These are phyloP conservation scores for Vigna angularis DNA, from an alignment of 306 rosid species.

Conservation along the genomic window DNA sequence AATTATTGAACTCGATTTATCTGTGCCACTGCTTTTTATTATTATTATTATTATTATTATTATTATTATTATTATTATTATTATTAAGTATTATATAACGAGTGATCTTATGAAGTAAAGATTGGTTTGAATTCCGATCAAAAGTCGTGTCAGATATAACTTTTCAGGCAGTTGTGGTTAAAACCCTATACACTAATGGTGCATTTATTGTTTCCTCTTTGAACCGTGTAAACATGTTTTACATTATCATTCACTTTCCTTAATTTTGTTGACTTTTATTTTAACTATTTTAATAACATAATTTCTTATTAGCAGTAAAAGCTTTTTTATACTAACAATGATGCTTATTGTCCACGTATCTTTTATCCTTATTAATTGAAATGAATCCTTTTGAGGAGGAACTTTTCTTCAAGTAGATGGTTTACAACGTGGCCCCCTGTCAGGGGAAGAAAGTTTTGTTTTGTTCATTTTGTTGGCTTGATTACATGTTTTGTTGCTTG, in stretches of 20 bases:
- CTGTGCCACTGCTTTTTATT: background rate
- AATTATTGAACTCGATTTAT: background rate
- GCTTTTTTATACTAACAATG: no score
- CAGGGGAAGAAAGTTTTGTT: slow-evolving; percentile 3
- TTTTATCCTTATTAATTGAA: background rate
- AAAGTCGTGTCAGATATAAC: background rate
- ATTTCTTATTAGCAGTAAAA: background rate
- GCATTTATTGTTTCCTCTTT: no score
- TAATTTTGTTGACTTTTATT: background rate
- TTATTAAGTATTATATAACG: background rate
- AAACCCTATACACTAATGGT: background rate
- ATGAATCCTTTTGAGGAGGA: background rate
- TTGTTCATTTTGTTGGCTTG: background rate
- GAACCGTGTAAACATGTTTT: background rate
- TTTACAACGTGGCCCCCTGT: background rate
- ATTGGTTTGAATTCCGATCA: background rate
- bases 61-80: no score
- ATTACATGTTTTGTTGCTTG: background rate
- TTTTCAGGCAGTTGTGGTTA: background rate
- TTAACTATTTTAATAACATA: no score
- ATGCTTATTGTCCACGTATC: background rate
- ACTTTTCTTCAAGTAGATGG: background rate
- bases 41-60: no score
- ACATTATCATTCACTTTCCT: background rate
- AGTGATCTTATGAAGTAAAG: background rate